Percentiles rank a stretch among this genome's conserved stretches.
These are phyloP conservation scores for Extremus antarcticus DNA, from an alignment of 495 filamentous ascomycete genomes.

Conservation along the genomic window DNA sequence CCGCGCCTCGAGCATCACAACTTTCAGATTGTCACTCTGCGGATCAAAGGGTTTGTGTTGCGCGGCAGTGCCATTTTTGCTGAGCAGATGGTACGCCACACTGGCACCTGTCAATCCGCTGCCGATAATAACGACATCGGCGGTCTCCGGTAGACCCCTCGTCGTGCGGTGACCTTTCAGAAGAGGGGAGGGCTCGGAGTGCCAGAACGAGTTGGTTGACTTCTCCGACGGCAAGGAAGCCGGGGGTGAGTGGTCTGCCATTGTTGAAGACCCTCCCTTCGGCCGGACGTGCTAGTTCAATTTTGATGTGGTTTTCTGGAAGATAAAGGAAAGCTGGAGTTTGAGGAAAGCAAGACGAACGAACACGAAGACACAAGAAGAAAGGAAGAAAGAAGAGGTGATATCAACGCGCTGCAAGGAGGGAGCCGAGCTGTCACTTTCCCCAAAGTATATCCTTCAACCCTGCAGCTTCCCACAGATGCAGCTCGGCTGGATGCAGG, in stretches of 20 bases:
- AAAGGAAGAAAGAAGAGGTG: neutral
- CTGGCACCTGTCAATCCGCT: constrained; percentile 61
- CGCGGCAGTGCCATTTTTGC: constrained; percentile 27
- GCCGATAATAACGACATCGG: constrained; percentile 61
- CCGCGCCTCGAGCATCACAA: constrained; percentile 70
- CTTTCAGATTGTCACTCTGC: constrained; percentile 21
- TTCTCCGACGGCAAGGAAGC: constrained; percentile 32
- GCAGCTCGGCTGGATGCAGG: neutral
- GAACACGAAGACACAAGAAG: neutral
- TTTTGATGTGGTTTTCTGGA: too few relatives aligned
- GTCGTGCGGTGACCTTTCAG: constrained; percentile 53
- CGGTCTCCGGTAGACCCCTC: constrained; percentile 41
- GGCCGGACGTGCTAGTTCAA: too few relatives aligned
- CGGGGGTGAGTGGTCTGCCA: neutral
- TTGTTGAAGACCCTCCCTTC: too few relatives aligned
- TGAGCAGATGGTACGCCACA: constrained; percentile 51
- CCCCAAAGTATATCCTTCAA: neutral
- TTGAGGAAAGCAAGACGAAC: neutral
- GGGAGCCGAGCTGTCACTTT: neutral
- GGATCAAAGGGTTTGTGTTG: neutral
- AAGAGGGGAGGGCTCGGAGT: constrained; percentile 43
- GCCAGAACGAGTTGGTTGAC: constrained; percentile 67
- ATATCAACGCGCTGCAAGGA: neutral
- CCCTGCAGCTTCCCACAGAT: too few relatives aligned
- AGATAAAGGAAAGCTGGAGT: too few relatives aligned